Conservation (phyloP, 129 eudicot species). For the Helichrysum umbraculigerum region DNA sequence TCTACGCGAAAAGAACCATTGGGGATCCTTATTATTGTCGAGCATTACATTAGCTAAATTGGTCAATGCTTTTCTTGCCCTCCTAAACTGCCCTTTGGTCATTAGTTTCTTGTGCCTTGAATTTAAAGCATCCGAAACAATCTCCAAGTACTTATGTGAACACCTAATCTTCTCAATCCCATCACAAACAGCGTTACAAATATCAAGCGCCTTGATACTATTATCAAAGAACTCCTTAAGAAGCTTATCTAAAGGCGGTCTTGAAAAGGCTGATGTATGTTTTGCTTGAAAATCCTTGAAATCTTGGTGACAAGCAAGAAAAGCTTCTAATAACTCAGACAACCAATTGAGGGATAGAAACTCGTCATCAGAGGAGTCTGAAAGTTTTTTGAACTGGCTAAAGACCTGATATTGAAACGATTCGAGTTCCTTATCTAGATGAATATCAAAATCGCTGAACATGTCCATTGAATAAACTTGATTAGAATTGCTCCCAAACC, state of each 20-base stretch:
- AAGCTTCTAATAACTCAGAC: constrained; percentile 46
- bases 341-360: constrained; percentile 58
- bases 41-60: constrained; percentile 52
- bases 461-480: constrained; percentile 51
- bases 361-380: constrained; percentile 37
- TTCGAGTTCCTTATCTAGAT: constrained; percentile 32
- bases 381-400: constrained; percentile 45
- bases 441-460: background rate
- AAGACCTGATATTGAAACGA: constrained; percentile 46
- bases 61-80: constrained; percentile 62
- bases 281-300: constrained; percentile 42
- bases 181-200: constrained; percentile 70
- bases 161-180: constrained; percentile 55
- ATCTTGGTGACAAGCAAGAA: constrained; percentile 52
- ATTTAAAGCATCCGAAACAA: constrained; percentile 51
- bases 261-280: constrained; percentile 34
- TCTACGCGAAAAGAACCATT: constrained; percentile 43
- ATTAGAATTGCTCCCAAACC: constrained; percentile 36
- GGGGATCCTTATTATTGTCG: constrained; percentile 41
- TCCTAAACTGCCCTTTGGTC: constrained; percentile 51
- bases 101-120: constrained; percentile 31
- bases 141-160: constrained; percentile 55
- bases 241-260: constrained; percentile 51
- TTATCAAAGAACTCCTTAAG: constrained; percentile 47
- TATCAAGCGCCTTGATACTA: constrained; percentile 60